These are phyloP conservation scores for Scheffersomyces spartinae DNA, from an alignment of 805 yeast genomes.

Conservation along the genomic window DNA sequence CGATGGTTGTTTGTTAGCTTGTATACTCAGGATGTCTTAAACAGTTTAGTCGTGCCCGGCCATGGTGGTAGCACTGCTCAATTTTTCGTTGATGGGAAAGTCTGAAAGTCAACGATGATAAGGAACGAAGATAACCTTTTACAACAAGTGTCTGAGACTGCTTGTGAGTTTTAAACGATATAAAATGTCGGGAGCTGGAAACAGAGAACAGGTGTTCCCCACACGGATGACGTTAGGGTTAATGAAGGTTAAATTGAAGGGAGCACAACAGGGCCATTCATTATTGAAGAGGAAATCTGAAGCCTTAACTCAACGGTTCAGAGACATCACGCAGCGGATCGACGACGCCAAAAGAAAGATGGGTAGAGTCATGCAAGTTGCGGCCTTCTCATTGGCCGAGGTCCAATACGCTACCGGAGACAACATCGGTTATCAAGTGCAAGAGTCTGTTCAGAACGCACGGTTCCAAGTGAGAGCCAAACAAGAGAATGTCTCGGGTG, in stretches of 20 bases:
- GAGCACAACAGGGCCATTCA: conserved; percentile 95
- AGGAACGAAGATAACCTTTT: no score
- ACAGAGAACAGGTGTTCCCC: conserved; percentile 93
- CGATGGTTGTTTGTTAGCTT: no score
- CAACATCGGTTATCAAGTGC: conserved; percentile 89
- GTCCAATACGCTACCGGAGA: conserved; percentile 97
- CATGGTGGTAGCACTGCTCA: no score
- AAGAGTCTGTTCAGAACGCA: conserved; percentile 84
- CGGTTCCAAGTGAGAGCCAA: conserved; percentile 83
- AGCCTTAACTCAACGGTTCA: conserved; percentile 90
- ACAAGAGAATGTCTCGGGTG: conserved; percentile 96
- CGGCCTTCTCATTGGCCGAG: conserved; percentile 94
- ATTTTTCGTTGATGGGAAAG: no score
- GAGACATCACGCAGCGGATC: conserved; percentile 89
- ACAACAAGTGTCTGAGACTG: no score
- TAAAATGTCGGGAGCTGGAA: conserved; percentile 54
- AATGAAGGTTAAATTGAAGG: conserved; percentile 93
- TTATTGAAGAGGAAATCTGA: conserved; percentile 90
- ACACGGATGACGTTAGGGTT: conserved; percentile 94
- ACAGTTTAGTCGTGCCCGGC: no score
- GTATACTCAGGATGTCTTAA: no score
- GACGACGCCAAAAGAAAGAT: conserved; percentile 93
- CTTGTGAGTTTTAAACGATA: no score
- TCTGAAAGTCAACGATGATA: no score
- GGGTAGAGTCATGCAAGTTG: conserved; percentile 98